Base-by-base conservation (phyloP, 805 yeast genomes). In the Lipomyces mesembrius region DNA sequence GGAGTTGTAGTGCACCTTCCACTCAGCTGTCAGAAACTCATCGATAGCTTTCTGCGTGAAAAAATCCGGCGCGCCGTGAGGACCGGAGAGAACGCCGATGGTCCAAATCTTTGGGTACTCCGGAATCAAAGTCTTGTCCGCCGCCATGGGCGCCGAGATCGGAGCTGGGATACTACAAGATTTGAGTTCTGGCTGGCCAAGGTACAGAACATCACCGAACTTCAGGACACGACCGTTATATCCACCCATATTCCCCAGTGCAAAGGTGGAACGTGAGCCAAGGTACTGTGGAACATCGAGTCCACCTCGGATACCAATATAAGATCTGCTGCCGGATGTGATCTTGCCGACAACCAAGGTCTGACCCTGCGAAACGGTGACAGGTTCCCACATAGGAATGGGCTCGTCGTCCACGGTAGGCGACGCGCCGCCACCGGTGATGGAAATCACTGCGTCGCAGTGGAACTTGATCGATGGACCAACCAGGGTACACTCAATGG, bases 1-100 rank as follows among this genome's bases (percentile, higher is more conserved):
- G 39, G 98, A 93, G 80, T 94, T 94, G 83, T 95, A 95, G 78
- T 95, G 98, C 60, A 94, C 92, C 78, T 92, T 94, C 98, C 98
- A 94, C 68, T 84, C 85, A 62, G 87, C 83, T 3, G 83, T 74
- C 76, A 94, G 92, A 80, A 94, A 93, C 63, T 88, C 90, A 46
- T 83, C 81, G 20, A 92, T 86, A 12, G 91, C 86, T 76, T 90
- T 97, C 11, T 83, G 78, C 63, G 85, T 85, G 83, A 95, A 95
- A 79, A 93, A 92, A 78, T 94, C 99, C 22, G 98, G 98, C 3
- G 97, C 87, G 0, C 98, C 98, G 78, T 94, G 98, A 32, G 99
- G 99, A 63, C 99, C 99, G 77, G 96, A 88, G 11, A 97, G 92
- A 58, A 93, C 97, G 74, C 93, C 97, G 70, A 94, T 93, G 57